A percentile compares a stretch with the other conserved stretches of the same genome.
phyloP scores from a whole-genome alignment of 805 yeast genomes.

The Clavispora phyllophila region DNA sequence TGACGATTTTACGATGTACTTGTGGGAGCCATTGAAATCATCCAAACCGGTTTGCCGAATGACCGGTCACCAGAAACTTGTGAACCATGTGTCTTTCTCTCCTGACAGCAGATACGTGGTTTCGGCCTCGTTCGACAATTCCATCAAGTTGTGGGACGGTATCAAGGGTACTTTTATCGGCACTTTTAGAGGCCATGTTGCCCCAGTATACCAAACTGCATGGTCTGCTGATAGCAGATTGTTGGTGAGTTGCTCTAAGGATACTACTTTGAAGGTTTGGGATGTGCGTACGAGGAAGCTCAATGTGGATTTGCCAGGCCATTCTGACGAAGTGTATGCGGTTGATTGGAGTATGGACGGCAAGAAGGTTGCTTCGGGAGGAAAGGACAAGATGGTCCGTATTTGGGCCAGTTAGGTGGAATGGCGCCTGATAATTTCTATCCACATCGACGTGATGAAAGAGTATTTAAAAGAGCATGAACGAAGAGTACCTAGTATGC shows the following conservation, averaged over 20 bases:
- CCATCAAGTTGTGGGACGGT: constrained; percentile 96
- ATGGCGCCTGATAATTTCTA: neutral
- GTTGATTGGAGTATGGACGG: constrained; percentile 99
- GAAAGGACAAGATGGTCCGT: constrained; percentile 91
- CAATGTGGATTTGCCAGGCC: constrained; percentile 91
- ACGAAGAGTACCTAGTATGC: no score
- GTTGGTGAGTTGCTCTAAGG: constrained; percentile 90
- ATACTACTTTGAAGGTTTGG: constrained; percentile 95
- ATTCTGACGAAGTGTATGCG: constrained; percentile 90
- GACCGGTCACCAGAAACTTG: constrained; percentile 97
- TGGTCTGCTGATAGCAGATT: constrained; percentile 96
- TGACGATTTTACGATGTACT: constrained; percentile 96
- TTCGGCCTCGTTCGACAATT: constrained; percentile 92
- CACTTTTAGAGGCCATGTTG: constrained; percentile 94
- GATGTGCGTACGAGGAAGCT: constrained; percentile 83
- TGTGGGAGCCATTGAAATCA: constrained; percentile 87
- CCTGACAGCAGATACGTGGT: constrained; percentile 92
- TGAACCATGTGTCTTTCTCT: constrained; percentile 90
- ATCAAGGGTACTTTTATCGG: constrained; percentile 83
- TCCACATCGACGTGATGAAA: neutral
- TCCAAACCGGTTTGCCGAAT: constrained; percentile 84
- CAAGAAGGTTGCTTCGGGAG: constrained; percentile 90
- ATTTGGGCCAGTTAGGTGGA: constrained; percentile 57
- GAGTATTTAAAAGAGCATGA: neutral
- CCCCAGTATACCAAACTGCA: constrained; percentile 94